A percentile compares a stretch with the other conserved stretches of the same genome.
Evolutionary conservation across 208 protist species (phyloP).

Genomic region (Tritrichomonas foetus): DNA sequence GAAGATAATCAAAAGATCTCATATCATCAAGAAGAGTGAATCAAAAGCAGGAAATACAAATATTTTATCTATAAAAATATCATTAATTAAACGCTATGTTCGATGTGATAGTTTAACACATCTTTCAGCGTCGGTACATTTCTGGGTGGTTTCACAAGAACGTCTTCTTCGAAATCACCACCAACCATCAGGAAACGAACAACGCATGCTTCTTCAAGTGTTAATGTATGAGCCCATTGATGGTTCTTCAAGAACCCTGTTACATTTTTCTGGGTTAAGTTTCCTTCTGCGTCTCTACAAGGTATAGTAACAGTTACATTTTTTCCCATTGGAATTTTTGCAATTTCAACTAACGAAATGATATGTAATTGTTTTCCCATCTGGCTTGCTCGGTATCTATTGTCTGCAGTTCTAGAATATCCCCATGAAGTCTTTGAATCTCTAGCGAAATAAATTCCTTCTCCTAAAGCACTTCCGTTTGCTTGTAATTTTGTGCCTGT

Average conservation of each 20-base stretch:
- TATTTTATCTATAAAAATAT: no score
- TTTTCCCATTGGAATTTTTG: no score
- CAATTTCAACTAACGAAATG: not conserved
- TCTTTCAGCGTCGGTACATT: not conserved
- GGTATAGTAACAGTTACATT: no score
- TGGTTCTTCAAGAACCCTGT: not conserved
- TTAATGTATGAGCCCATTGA: not conserved
- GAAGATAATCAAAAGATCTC: no score
- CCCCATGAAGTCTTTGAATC: not conserved
- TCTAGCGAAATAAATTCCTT: constrained; percentile 13
- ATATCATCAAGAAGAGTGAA: no score
- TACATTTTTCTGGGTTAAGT: no score
- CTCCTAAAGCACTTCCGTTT: not conserved
- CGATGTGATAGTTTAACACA: not conserved
- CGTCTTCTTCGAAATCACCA: not conserved
- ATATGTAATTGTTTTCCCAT: not conserved
- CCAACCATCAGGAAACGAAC: not conserved
- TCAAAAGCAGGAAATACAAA: no score
- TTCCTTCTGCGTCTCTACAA: no score
- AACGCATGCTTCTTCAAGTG: not conserved
- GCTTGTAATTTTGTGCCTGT: not conserved
- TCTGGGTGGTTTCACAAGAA: not conserved
- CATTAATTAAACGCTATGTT: no score
- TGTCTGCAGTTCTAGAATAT: not conserved
- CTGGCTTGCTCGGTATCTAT: not conserved